Conservation (phyloP, 169 alveolate species). For the Plasmodium gaboni region DNA sequence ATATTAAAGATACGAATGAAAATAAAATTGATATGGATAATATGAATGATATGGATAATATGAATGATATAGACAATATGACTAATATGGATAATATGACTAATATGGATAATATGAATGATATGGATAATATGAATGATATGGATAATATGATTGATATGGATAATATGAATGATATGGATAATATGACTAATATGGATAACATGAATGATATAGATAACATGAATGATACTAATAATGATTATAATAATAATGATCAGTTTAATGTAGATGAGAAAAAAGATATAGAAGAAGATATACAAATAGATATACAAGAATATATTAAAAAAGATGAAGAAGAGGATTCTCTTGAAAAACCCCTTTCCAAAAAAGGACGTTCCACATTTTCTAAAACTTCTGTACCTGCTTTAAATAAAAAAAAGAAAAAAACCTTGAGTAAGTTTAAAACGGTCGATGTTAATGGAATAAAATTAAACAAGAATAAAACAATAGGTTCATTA, state of each 20-base stretch:
- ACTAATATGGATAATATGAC: no score
- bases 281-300: constrained; percentile 23
- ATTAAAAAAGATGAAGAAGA: constrained; percentile 26
- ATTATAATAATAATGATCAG: neutral
- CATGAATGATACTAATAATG: neutral
- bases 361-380: constrained; percentile 27
- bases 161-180: no score
- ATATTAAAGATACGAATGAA: constrained; percentile 12
- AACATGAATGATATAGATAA: no score
- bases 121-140: no score
- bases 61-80: no score
- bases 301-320: neutral
- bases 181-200: no score
- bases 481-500: constrained; percentile 18
- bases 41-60: no score
- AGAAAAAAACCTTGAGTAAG: constrained; percentile 34
- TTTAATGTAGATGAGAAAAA: constrained; percentile 7
- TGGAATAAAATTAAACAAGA: constrained; percentile 10
- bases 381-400: constrained; percentile 21
- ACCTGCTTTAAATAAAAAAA: constrained; percentile 23
- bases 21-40: neutral
- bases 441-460: constrained; percentile 51
- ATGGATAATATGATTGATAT: no score
- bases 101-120: no score
- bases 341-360: neutral